phyloP scores from a whole-genome alignment of 1,139 yeast genomes.

The Kurtzmaniella natalensis region DNA sequence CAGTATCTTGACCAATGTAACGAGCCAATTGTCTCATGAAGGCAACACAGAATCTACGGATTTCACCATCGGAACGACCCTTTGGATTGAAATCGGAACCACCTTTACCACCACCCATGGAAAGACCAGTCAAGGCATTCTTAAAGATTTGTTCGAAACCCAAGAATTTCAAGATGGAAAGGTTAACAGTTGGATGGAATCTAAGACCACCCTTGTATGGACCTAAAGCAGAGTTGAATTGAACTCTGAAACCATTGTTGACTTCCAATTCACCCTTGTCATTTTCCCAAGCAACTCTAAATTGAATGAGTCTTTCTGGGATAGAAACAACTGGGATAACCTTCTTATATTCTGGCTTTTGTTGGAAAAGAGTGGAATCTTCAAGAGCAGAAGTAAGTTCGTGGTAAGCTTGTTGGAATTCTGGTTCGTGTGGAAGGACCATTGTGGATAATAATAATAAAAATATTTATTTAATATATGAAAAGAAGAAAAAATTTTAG shows the following conservation, averaged over 20 bases:
- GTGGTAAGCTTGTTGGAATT: slow-evolving; percentile 97
- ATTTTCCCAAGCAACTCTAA: slow-evolving; percentile 97
- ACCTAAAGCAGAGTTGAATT: slow-evolving; percentile 96
- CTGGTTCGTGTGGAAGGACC: slow-evolving; percentile 81
- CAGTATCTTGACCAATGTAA: slow-evolving; percentile 95
- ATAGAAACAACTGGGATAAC: slow-evolving; percentile 88
- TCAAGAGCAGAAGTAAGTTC: slow-evolving; percentile 86
- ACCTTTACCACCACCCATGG: slow-evolving; percentile 99
- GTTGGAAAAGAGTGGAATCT: slow-evolving; percentile 84
- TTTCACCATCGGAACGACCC: slow-evolving; percentile 88
- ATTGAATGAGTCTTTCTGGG: slow-evolving; percentile 94
- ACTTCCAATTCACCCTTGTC: slow-evolving; percentile 90
- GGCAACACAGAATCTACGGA: slow-evolving; percentile 93
- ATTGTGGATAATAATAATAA: slow-evolving; percentile 18
- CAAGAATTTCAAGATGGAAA: slow-evolving; percentile 89
- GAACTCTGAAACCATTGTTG: slow-evolving; percentile 97
- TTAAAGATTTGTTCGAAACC: slow-evolving; percentile 99
- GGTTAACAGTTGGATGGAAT: slow-evolving; percentile 95
- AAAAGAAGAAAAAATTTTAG: not conserved
- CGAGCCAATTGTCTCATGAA: slow-evolving; percentile 95
- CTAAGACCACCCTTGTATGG: slow-evolving; percentile 99
- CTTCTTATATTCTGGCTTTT: slow-evolving; percentile 86
- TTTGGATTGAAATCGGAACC: slow-evolving; percentile 98
- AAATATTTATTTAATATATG: not conserved
- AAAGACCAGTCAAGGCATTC: slow-evolving; percentile 94